Evolutionary conservation across 2,329 filamentous ascomycete species (phyloP).

Genomic region (Colletotrichum kahawae): DNA sequence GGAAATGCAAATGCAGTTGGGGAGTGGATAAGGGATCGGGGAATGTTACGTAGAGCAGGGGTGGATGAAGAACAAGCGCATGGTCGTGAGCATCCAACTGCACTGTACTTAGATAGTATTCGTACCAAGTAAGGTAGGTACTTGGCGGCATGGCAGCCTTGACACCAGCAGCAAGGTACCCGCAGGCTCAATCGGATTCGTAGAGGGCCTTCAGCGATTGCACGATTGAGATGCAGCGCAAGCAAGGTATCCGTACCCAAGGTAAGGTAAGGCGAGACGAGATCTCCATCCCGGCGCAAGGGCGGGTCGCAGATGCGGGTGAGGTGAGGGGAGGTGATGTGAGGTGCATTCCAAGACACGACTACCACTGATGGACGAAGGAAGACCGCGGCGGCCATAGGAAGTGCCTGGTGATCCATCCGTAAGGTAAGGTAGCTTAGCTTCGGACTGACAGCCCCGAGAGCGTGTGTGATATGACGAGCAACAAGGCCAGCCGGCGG

Average conservation of each 20-base stretch:
- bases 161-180: neutral
- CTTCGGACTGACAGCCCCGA: neutral
- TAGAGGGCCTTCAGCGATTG: neutral
- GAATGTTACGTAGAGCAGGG: neutral
- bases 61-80: neutral
- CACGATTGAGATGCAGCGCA: neutral
- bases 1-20: neutral
- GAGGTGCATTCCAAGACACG: neutral
- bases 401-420: neutral
- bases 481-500: neutral
- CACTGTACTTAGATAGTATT: neutral
- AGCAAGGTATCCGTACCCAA: neutral
- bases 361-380: neutral
- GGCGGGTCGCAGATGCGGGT: neutral
- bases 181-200: neutral
- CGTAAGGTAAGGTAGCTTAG: neutral
- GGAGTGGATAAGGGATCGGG: neutral
- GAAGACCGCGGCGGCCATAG: neutral
- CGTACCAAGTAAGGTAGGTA: neutral
- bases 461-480: neutral
- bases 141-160: neutral
- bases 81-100: neutral
- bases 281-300: neutral
- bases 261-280: neutral
- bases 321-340: neutral